Evolutionary conservation across 2,329 filamentous ascomycete genomes (phyloP), one percentile per base, ranked within the genome.

Genomic region (Annulohypoxylon truncatum): DNA sequence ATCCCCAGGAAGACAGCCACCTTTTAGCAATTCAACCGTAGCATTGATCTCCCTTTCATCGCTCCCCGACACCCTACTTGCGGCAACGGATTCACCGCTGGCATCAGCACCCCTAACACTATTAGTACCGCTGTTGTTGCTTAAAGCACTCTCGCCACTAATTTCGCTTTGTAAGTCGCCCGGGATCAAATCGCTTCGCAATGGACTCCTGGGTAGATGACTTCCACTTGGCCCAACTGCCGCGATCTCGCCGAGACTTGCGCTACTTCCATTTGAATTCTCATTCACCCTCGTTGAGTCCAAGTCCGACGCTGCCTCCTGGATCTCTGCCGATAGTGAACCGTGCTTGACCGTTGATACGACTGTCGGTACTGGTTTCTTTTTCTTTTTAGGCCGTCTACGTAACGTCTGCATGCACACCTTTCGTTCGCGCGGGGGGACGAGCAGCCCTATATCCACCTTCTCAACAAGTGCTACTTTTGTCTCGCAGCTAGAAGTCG

Each of bases 391-490:
- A 40, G 86, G 82, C 64, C 89, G 86, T 75, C 87, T 90, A n/a
- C 90, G 91, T 70, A 97, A 89, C 0, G 94, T 93, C 76, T 97
- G 94, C 31, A 98, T 83, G 2, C 93, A 95, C 68, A 98, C 94
- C 3, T 92, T 91, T 60, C 92, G 88, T 24, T 94, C 89, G 72
- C 92, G 92, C 2, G 94, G 94, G 2, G 89, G 84, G 9, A 85
- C 82, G 29, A 97, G 83, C 0, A 88, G 81, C 4, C 92, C 93
- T 69, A 98, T 90, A 75, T 99, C 96, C 53, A 98, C 90, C 64
- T 87, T 89, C 78, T 97, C 93, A 31, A 92, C 82, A 6, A 97
- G 82, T 64, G 90, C 89, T 20, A 99, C 85, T 74, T 94, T 94
- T 66, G 89, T 87, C 71, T 97, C 93, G 79, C 92, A 96, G 33